Evolutionary conservation across 148 eudicot genomes (phyloP).

Genomic region (Rhododendron kiyosumense): DNA sequence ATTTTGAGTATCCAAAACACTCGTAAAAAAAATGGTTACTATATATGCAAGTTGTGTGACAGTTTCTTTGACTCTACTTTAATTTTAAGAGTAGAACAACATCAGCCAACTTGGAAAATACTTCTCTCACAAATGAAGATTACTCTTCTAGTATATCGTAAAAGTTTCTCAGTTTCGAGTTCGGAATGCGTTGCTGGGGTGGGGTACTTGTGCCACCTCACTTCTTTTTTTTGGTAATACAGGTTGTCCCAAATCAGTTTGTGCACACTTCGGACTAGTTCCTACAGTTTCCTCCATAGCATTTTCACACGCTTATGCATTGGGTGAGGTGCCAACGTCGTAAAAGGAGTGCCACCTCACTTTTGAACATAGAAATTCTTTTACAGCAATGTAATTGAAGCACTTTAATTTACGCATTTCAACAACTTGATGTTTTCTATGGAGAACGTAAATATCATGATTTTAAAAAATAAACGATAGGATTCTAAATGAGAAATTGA

Average conservation of each 20-base stretch:
- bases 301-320: too few relatives aligned
- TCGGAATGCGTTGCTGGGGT: too few relatives aligned
- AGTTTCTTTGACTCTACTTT: neutral
- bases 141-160: neutral
- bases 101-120: neutral
- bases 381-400: neutral
- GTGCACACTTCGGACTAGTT: accelerated
- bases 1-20: neutral
- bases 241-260: too few relatives aligned
- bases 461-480: too few relatives aligned
- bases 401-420: neutral
- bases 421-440: neutral
- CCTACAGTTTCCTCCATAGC: too few relatives aligned
- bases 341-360: neutral
- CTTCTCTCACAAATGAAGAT: neutral
- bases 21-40: neutral
- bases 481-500: too few relatives aligned
- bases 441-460: neutral
- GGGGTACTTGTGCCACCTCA: neutral
- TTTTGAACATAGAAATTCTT: too few relatives aligned
- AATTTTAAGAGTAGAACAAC: neutral
- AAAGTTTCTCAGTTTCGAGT: too few relatives aligned
- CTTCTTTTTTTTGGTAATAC: too few relatives aligned
- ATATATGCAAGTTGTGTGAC: neutral
- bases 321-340: too few relatives aligned